Base-by-base conservation (phyloP, 2,329 filamentous ascomycete genomes). In the Juglanconis sp. region DNA sequence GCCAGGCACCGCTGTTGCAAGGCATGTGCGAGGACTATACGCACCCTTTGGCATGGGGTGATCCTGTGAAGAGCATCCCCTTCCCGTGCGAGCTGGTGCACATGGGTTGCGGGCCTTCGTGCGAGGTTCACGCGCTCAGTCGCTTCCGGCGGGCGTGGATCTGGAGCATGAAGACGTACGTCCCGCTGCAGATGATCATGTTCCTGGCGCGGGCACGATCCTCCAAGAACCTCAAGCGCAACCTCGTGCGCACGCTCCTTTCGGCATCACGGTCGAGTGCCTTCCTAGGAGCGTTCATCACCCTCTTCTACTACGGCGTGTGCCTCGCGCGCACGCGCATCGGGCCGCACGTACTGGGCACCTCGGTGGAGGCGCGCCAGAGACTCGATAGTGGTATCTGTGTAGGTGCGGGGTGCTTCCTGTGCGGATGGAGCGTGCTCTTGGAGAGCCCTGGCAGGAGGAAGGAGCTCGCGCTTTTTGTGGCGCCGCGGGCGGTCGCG, bases 71-170 rank as follows among this genome's bases (percentile, higher is more conserved):
- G 59, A 83, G 87, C 0, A 74, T 88, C 9, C 92, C 91, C 0
- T 88, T 94, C 61, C 91, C 91, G 1, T 96, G 92, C 74, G 87
- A 92, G 71, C 79, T 96, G 65, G 90, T 95, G 3, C 92, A 96
- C 74, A 91, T 92, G 86, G 89, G 89, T 57, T 81, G 80, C 63
- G 89, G 90, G 2, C 80, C 85, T 1, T 91, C 79, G 59, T 92
- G 91, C 73, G 91, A 96, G 71, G 80, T 81, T 64, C 90, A 96
- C 71, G 89, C 88, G 3, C 62, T 88, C 30, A 82, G 80, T 61
- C 84, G 91, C 40, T 90, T 94, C 72, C 73, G 73, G 56, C 81
- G 83, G 56, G 87, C 88, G 3, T 94, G 90, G 80, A 80, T 79
- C 61, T 92, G 90, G 80, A 86, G 90, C 44, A 86, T 91, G 75